These are phyloP conservation scores for Lactarius vividus DNA, from an alignment of 768 basidiomycete genomes.

Conservation along the genomic window DNA sequence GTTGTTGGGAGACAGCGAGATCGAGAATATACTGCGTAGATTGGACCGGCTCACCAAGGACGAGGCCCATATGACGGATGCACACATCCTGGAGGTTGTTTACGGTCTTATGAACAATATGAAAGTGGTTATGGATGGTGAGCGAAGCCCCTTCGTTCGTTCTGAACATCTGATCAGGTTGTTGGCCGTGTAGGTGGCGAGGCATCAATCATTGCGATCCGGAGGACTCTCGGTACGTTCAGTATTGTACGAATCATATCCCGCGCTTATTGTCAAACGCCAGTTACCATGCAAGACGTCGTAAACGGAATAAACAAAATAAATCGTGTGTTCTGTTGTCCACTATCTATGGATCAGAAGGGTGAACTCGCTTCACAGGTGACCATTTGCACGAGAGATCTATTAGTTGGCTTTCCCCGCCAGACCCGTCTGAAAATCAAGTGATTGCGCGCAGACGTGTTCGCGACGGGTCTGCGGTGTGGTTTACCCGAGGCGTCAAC, in stretches of 20 bases:
- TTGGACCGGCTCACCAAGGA: neutral
- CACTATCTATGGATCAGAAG: fast-evolving
- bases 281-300: neutral
- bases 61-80: neutral
- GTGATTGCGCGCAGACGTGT: neutral
- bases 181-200: neutral
- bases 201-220: neutral
- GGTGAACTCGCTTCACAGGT: neutral
- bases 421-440: slow-evolving; percentile 13
- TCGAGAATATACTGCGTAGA: neutral
- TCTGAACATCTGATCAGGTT: neutral
- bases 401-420: slow-evolving; percentile 8
- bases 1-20: neutral
- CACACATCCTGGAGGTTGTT: neutral
- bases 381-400: neutral
- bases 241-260: neutral
- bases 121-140: neutral
- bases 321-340: neutral
- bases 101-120: neutral
- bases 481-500: neutral
- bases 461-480: neutral
- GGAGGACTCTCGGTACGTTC: neutral
- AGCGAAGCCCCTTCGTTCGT: neutral
- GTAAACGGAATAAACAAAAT: neutral
- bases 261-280: neutral